These are phyloP conservation scores for Coniochaeta prunicola DNA, from an alignment of 2,329 filamentous ascomycete genomes.

Conservation along the genomic window DNA sequence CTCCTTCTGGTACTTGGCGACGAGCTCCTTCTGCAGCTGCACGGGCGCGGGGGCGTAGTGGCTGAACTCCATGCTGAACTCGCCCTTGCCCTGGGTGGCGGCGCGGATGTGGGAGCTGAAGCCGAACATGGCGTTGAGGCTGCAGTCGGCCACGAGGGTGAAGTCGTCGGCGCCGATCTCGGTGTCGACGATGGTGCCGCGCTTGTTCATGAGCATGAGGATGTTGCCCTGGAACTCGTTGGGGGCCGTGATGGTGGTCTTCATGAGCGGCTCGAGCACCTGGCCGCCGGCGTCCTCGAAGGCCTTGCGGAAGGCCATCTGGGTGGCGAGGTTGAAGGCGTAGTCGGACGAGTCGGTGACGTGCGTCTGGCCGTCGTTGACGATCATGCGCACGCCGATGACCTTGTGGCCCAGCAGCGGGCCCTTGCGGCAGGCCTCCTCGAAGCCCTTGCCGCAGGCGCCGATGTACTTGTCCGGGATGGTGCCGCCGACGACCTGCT, in stretches of 20 bases:
- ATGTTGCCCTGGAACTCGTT: slow-evolving; percentile 97
- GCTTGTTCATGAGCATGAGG: slow-evolving; percentile 92
- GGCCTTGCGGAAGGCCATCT: slow-evolving; percentile 93
- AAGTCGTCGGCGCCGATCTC: slow-evolving; percentile 94
- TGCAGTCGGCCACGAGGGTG: slow-evolving; percentile 85
- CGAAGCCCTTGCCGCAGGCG: slow-evolving; percentile 93
- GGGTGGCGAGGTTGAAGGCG: slow-evolving; percentile 89
- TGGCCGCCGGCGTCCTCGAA: slow-evolving; percentile 75
- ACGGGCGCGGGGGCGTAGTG: slow-evolving; percentile 84
- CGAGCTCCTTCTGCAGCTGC: slow-evolving; percentile 69
- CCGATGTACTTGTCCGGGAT: slow-evolving; percentile 95
- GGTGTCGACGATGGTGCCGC: slow-evolving; percentile 89
- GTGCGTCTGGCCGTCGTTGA: slow-evolving; percentile 95
- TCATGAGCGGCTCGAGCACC: slow-evolving; percentile 95
- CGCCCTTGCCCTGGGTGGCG: slow-evolving; percentile 94
- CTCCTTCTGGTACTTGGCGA: slow-evolving; percentile 53
- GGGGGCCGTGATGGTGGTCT: slow-evolving; percentile 91
- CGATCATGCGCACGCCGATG: slow-evolving; percentile 80
- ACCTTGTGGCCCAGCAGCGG: slow-evolving; percentile 91
- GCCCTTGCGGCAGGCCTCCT: slow-evolving; percentile 73
- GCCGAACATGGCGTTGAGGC: slow-evolving; percentile 94
- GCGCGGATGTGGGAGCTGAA: slow-evolving; percentile 88
- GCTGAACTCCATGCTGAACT: slow-evolving; percentile 98
- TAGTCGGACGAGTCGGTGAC: slow-evolving; percentile 97
- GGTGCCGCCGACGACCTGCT: slow-evolving; percentile 78